phyloP scores from a whole-genome alignment of 2,329 filamentous ascomycete species.

The Botrytis deweyae region DNA sequence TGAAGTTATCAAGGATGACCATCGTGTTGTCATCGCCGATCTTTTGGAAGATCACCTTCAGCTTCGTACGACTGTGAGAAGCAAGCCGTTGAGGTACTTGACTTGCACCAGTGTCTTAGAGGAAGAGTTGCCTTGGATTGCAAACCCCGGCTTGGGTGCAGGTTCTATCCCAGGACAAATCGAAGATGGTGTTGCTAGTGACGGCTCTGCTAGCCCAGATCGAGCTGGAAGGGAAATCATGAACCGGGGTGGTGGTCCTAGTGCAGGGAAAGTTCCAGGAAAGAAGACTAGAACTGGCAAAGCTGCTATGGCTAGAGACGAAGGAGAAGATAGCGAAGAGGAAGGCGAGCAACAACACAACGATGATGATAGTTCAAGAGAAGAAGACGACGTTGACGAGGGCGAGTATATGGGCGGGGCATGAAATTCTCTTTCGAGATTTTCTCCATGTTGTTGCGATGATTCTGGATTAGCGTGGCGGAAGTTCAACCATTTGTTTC shows the following conservation, averaged over 20 bases:
- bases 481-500: neutral
- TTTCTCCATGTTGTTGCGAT: neutral
- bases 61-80: neutral
- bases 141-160: neutral
- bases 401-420: neutral
- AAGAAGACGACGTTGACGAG: neutral
- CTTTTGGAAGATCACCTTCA: constrained; percentile 14
- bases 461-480: neutral
- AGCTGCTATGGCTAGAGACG: neutral
- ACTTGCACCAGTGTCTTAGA: constrained; percentile 48
- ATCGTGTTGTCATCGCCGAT: constrained; percentile 11
- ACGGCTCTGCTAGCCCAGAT: neutral
- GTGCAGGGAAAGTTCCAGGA: neutral
- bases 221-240: neutral
- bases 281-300: neutral
- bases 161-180: neutral
- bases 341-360: neutral
- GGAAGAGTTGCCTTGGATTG: constrained; percentile 58
- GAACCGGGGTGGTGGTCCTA: neutral
- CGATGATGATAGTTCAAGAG: neutral
- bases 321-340: neutral
- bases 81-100: constrained; percentile 15
- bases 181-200: neutral
- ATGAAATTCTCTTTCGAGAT: neutral
- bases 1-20: constrained; percentile 17